Conservation (phyloP, 805 yeast species). For the Kodamaea sagamina region DNA sequence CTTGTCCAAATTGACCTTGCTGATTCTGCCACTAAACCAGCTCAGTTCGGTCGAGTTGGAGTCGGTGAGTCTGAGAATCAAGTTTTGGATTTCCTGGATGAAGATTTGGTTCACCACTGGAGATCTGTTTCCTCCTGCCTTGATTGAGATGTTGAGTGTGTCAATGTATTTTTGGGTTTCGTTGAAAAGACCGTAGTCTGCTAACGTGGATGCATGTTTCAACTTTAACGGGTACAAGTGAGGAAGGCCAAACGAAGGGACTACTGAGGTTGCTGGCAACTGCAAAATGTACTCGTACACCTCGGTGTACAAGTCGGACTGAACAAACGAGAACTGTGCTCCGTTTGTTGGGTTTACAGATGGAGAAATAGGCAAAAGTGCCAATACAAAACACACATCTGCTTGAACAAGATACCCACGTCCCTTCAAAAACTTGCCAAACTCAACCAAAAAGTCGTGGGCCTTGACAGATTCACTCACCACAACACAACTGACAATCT, state of each 20-base stretch:
- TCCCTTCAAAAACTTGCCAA: slow-evolving; percentile 47
- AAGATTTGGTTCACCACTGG: slow-evolving; percentile 28
- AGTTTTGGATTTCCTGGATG: slow-evolving; percentile 33
- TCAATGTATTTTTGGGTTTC: slow-evolving; percentile 70
- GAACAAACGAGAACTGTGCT: slow-evolving; percentile 42
- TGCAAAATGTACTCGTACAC: slow-evolving; percentile 60
- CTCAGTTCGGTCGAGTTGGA: slow-evolving; percentile 48
- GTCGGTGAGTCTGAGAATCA: slow-evolving; percentile 51
- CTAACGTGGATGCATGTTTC: slow-evolving; percentile 65
- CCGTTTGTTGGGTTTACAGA: slow-evolving; percentile 23
- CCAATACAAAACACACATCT: slow-evolving; percentile 47
- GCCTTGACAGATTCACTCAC: slow-evolving; percentile 29
- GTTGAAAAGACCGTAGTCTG: slow-evolving; percentile 61
- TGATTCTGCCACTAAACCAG: slow-evolving; percentile 66
- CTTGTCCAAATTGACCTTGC: slow-evolving; percentile 70
- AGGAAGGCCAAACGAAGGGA: slow-evolving; percentile 16
- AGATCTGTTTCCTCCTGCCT: slow-evolving; percentile 31
- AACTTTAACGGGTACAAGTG: slow-evolving; percentile 63
- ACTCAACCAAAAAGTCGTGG: slow-evolving; percentile 49
- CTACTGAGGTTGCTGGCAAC: slow-evolving; percentile 10
- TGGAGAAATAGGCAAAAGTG: slow-evolving; percentile 41
- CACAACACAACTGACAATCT: slow-evolving; percentile 42
- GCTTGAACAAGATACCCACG: slow-evolving; percentile 38
- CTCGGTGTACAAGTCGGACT: slow-evolving; percentile 58
- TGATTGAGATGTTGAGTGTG: slow-evolving; percentile 36